Evolutionary conservation across 2,329 filamentous ascomycete genomes (phyloP).

Genomic region (Calonectria multiphialidica): DNA sequence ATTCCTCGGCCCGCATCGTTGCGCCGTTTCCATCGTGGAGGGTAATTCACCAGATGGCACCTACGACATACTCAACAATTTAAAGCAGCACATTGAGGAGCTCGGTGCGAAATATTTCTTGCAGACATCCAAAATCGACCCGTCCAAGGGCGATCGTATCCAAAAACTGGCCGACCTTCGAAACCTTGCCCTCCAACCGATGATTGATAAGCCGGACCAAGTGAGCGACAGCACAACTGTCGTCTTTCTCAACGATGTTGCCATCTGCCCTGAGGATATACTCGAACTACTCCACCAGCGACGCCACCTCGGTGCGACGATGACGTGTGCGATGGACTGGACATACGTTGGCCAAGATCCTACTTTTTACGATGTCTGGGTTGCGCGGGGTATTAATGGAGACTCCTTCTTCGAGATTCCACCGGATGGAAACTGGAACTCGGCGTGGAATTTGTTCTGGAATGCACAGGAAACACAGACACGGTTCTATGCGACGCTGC

Average conservation of each 20-base stretch:
- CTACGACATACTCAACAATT: slow-evolving; percentile 58
- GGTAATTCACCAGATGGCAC: slow-evolving; percentile 68
- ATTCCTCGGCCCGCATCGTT: slow-evolving; percentile 64
- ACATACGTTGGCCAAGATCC: slow-evolving; percentile 55
- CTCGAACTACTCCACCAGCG: slow-evolving; percentile 66
- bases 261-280: slow-evolving; percentile 65
- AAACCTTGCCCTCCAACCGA: slow-evolving; percentile 64
- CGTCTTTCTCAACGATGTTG: slow-evolving; percentile 66
- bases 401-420: slow-evolving; percentile 66
- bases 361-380: slow-evolving; percentile 69
- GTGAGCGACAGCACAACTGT: slow-evolving; percentile 53
- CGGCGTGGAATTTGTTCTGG: slow-evolving; percentile 60
- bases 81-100: slow-evolving; percentile 54
- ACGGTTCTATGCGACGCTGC: slow-evolving; percentile 50
- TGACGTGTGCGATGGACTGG: slow-evolving; percentile 72
- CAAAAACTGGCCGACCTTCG: slow-evolving; percentile 61
- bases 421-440: slow-evolving; percentile 59
- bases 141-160: slow-evolving; percentile 59
- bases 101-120: slow-evolving; percentile 58
- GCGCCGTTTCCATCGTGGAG: slow-evolving; percentile 67
- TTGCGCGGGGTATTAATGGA: slow-evolving; percentile 63
- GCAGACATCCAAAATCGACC: slow-evolving; percentile 56
- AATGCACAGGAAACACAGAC: slow-evolving; percentile 53
- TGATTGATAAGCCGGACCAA: slow-evolving; percentile 44
- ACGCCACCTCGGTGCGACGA: slow-evolving; percentile 58